A percentile compares a stretch with the other conserved stretches of the same genome.
phyloP scores from a whole-genome alignment of 139 green algal species.

The Coelastrella sp. region DNA sequence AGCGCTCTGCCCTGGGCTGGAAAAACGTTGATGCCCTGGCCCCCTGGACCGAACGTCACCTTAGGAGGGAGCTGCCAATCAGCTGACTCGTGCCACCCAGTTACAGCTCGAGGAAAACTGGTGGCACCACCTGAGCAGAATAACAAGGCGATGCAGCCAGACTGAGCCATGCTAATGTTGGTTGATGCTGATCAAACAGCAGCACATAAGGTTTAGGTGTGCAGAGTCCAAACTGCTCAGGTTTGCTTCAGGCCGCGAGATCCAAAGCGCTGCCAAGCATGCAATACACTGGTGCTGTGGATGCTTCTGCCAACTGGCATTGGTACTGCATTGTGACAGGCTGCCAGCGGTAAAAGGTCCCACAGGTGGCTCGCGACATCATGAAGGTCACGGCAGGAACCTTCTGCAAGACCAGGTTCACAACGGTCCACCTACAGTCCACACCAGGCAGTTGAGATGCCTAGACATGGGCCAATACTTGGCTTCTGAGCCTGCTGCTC shows the following conservation, averaged over 20 bases:
- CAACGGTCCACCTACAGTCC: too few species aligned
- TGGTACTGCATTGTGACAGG: too few species aligned
- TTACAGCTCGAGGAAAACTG: slow-evolving; percentile 20
- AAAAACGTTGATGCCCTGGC: slow-evolving; percentile 54
- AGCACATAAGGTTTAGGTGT: neutral
- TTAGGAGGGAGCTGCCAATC: slow-evolving; percentile 16
- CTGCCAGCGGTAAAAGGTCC: too few species aligned
- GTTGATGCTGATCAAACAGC: neutral
- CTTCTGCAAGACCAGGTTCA: too few species aligned
- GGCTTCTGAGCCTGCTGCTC: neutral
- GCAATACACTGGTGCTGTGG: too few species aligned
- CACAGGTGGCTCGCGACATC: too few species aligned
- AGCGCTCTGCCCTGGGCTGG: slow-evolving; percentile 66
- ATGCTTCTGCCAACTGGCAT: too few species aligned
- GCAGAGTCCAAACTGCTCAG: too few species aligned
- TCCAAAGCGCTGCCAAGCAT: too few species aligned
- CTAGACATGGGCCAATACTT: neutral
- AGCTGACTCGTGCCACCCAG: neutral
- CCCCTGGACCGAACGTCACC: slow-evolving; percentile 14
- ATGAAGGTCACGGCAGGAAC: too few species aligned
- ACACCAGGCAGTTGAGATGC: neutral
- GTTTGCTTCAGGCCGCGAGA: too few species aligned
- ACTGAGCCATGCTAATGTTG: neutral
- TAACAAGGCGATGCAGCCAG: neutral
- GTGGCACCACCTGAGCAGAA: neutral